Percentiles rank a stretch among this genome's conserved stretches.
Conservation (phyloP, 495 filamentous ascomycete species). For the Aspergillus homomorphus region DNA sequence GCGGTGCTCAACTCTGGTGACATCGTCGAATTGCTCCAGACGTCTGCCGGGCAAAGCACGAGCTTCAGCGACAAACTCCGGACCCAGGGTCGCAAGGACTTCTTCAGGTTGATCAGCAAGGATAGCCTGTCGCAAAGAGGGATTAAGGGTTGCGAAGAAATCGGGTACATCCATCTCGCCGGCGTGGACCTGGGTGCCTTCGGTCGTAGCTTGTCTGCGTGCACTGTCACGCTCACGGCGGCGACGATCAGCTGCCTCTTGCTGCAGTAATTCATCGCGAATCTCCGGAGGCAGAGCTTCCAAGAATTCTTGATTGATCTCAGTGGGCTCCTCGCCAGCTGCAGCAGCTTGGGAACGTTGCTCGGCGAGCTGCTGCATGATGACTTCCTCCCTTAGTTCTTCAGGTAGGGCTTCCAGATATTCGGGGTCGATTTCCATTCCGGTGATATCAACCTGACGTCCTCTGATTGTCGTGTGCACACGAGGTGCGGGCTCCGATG, state of each 20-base stretch:
- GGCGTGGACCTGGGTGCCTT: conserved; percentile 50
- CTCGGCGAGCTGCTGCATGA: conserved; percentile 80
- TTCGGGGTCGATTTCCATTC: conserved; percentile 86
- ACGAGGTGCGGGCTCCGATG: conserved; percentile 54
- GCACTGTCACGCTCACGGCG: conserved; percentile 79
- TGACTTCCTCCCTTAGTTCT: conserved; percentile 91
- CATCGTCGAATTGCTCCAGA: conserved; percentile 58
- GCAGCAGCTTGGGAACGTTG: conserved; percentile 76
- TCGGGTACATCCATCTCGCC: conserved; percentile 92
- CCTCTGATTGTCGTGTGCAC: conserved; percentile 79
- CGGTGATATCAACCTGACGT: conserved; percentile 84
- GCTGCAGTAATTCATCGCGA: conserved; percentile 80
- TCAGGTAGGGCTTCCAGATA: conserved; percentile 94
- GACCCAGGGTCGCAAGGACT: conserved; percentile 77
- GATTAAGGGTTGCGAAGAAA: conserved; percentile 88
- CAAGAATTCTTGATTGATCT: conserved; percentile 91
- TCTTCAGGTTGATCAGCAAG: conserved; percentile 91
- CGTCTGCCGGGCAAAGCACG: conserved; percentile 65
- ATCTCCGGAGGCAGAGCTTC: conserved; percentile 89
- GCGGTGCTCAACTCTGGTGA: conserved; percentile 43
- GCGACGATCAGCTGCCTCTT: conserved; percentile 85
- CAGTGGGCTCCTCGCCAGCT: conserved; percentile 76
- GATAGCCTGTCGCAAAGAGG: conserved; percentile 77
- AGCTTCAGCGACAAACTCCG: conserved; percentile 80
- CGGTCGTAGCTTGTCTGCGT: conserved; percentile 57